A percentile compares a stretch with the other conserved stretches of the same genome.
phyloP scores from a whole-genome alignment of 2,329 filamentous ascomycete genomes.

The Balansia obtecta region DNA sequence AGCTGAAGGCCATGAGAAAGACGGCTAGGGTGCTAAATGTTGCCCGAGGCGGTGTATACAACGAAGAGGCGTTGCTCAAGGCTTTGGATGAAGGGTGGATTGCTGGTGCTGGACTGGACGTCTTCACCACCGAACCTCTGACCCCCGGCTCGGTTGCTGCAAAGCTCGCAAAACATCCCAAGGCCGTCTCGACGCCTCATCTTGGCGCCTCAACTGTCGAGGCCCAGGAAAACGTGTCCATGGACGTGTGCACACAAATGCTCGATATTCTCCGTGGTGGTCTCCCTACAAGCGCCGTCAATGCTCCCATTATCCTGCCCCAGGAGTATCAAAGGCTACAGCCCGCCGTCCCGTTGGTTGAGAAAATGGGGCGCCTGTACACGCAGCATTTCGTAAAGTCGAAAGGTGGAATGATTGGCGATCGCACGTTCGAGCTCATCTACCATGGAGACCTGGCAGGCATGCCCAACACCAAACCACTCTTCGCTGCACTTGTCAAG shows the following conservation, averaged over 20 bases:
- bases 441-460: conserved; percentile 65
- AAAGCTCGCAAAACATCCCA: conserved; percentile 53
- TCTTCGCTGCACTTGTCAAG: conserved; percentile 69
- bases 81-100: conserved; percentile 61
- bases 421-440: conserved; percentile 60
- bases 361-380: conserved; percentile 69
- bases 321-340: conserved; percentile 70
- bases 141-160: conserved; percentile 40
- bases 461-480: conserved; percentile 62
- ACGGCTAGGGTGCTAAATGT: conserved; percentile 68
- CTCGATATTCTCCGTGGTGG: conserved; percentile 60
- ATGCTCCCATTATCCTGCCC: conserved; percentile 68
- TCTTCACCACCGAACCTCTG: conserved; percentile 66
- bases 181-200: conserved; percentile 68
- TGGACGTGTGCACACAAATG: conserved; percentile 74
- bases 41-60: conserved; percentile 67
- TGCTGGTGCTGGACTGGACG: conserved; percentile 66
- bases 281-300: conserved; percentile 64
- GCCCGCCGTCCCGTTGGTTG: conserved; percentile 63
- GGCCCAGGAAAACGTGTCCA: conserved; percentile 72
- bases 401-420: conserved; percentile 35
- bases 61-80: conserved; percentile 58
- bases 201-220: conserved; percentile 70
- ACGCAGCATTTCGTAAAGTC: conserved; percentile 56
- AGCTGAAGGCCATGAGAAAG: conserved; percentile 59